phyloP scores from a whole-genome alignment of 2,329 filamentous ascomycete genomes.

The Sarocladium kiliense region DNA sequence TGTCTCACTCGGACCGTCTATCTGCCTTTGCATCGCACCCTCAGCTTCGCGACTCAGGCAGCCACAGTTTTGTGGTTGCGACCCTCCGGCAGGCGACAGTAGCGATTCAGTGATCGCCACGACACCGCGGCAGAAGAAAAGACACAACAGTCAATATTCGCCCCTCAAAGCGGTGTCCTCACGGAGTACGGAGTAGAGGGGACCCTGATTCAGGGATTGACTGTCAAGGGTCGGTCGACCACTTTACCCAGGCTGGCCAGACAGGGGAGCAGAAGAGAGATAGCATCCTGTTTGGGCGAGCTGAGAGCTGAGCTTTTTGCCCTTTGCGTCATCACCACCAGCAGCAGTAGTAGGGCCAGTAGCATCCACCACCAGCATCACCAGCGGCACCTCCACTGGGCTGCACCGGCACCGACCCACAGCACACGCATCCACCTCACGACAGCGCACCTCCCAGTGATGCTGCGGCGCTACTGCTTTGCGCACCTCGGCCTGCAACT shows the following conservation, averaged over 20 bases:
- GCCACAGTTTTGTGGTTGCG: neutral
- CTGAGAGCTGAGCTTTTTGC: neutral
- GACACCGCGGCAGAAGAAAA: neutral
- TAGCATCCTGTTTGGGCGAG: neutral
- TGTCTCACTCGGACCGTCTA: neutral
- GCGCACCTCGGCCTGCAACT: too few relatives aligned
- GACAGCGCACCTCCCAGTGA: too few relatives aligned
- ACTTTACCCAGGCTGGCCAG: neutral
- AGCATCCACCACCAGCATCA: neutral
- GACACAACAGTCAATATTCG: neutral
- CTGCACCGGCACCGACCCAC: too few relatives aligned
- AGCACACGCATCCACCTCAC: too few relatives aligned
- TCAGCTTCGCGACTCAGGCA: neutral
- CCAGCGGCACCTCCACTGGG: neutral
- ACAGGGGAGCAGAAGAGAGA: neutral
- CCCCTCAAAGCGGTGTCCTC: neutral
- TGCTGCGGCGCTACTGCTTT: too few relatives aligned
- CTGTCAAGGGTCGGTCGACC: neutral
- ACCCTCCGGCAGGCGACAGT: neutral
- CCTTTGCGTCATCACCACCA: conserved; percentile 4
- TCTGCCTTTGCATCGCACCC: neutral
- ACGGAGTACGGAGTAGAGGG: neutral
- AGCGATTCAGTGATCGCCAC: neutral
- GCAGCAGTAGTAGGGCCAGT: neutral
- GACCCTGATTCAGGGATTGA: neutral